Conservation (phyloP, 108 stramenopile genomes). For the Tribonema minus region DNA sequence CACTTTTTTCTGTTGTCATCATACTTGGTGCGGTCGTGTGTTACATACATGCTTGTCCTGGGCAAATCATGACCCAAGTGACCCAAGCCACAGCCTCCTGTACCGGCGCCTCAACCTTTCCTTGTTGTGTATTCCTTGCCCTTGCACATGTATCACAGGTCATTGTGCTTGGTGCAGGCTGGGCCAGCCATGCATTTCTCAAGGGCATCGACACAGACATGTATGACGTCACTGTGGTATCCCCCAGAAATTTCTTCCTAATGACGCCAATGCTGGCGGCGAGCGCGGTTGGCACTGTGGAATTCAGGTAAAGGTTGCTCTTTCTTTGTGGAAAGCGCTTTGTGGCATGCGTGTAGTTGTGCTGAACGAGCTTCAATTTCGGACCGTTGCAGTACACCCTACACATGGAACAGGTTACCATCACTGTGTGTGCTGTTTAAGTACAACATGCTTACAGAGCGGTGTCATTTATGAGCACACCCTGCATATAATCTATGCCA, state of each 20-base stretch:
- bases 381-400: no score
- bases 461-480: no score
- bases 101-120: background rate
- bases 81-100: background rate
- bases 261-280: constrained; percentile 97
- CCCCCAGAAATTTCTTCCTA: constrained; percentile 84
- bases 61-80: no score
- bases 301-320: no score
- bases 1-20: no score
- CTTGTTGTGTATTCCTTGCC: background rate
- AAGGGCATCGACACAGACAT: constrained; percentile 72
- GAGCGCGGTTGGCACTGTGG: constrained; percentile 74
- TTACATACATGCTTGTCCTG: background rate
- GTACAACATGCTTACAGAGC: no score
- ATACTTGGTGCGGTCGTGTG: background rate
- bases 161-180: constrained; percentile 84
- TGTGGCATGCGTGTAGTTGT: no score
- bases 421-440: no score
- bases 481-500: no score
- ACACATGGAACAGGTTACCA: no score
- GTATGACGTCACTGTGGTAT: constrained; percentile 81
- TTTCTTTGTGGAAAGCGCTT: no score
- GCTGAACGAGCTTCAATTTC: no score
- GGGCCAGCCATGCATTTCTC: constrained; percentile 81
- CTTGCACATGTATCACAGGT: constrained; percentile 45